These are phyloP conservation scores for Geotrichum restrictum DNA, from an alignment of 1,139 yeast species.

Conservation along the genomic window DNA sequence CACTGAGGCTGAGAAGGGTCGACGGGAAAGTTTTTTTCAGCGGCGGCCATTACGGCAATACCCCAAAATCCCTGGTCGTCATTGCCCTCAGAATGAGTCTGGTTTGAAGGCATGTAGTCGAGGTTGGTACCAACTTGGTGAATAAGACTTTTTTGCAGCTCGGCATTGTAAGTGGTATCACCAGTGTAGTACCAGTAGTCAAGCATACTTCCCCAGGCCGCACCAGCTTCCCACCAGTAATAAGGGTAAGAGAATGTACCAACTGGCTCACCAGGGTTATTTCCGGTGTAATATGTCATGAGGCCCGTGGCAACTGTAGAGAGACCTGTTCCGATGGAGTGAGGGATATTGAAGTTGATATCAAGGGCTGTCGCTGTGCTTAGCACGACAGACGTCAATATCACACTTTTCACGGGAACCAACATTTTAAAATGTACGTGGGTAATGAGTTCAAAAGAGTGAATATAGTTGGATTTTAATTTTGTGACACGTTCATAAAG, in stretches of 20 bases:
- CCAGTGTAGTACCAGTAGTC: slow-evolving; percentile 63
- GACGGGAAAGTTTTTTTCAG: slow-evolving; percentile 69
- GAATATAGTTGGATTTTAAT: background rate
- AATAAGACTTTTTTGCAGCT: slow-evolving; percentile 55
- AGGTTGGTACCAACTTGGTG: slow-evolving; percentile 65
- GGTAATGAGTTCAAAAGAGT: background rate
- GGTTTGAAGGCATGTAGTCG: slow-evolving; percentile 72
- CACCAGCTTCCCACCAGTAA: slow-evolving; percentile 96
- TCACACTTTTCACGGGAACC: background rate
- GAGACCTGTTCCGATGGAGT: slow-evolving; percentile 44
- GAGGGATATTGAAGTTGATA: slow-evolving; percentile 27
- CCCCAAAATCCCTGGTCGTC: slow-evolving; percentile 96
- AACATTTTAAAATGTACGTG: background rate
- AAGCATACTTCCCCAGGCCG: slow-evolving; percentile 73
- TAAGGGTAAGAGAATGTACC: slow-evolving; percentile 76
- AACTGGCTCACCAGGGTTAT: slow-evolving; percentile 57
- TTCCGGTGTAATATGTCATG: slow-evolving; percentile 80
- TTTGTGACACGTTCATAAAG: background rate
- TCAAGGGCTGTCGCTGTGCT: slow-evolving; percentile 8
- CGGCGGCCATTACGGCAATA: slow-evolving; percentile 74
- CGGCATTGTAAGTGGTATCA: slow-evolving; percentile 55
- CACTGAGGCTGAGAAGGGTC: slow-evolving; percentile 52
- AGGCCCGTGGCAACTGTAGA: slow-evolving; percentile 52
- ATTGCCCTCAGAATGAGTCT: slow-evolving; percentile 76
- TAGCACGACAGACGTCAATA: background rate